A percentile compares a stretch with the other conserved stretches of the same genome.
phyloP scores from a whole-genome alignment of 768 basidiomycete species.

The Lyophyllum decastes region DNA sequence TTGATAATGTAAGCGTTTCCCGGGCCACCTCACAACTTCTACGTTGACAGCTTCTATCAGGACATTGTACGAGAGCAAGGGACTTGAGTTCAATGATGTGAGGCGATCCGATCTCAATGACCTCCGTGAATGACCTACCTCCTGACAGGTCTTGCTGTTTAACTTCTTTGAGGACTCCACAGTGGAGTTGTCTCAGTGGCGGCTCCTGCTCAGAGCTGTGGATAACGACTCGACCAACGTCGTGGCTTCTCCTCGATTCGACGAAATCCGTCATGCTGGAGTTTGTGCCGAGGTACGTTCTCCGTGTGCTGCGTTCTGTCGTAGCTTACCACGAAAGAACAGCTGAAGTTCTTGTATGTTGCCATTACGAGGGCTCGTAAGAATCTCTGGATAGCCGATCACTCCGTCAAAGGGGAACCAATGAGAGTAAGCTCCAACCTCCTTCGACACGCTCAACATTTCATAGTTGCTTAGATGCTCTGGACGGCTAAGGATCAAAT shows the following conservation, averaged over 20 bases:
- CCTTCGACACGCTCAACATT: background rate
- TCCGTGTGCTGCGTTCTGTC: background rate
- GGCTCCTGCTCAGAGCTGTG: constrained; percentile 50
- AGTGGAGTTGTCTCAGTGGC: constrained; percentile 55
- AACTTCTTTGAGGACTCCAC: constrained; percentile 74
- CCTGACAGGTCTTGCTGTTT: constrained; percentile 62
- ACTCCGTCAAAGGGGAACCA: constrained; percentile 53
- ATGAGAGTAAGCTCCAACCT: constrained; percentile 47
- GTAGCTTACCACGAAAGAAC: background rate
- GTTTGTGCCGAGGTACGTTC: constrained; percentile 57
- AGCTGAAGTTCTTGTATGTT: constrained; percentile 73
- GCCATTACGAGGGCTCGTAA: constrained; percentile 71
- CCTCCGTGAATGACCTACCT: background rate
- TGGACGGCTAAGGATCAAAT: constrained; percentile 51
- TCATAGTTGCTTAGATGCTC: constrained; percentile 37
- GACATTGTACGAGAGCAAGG: constrained; percentile 67
- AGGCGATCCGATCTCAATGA: constrained; percentile 1
- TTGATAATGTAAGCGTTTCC: constrained; percentile 52
- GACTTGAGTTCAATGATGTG: constrained; percentile 68
- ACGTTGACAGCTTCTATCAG: constrained; percentile 19
- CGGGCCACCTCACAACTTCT: background rate
- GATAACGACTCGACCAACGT: constrained; percentile 11
- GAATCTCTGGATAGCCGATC: constrained; percentile 71
- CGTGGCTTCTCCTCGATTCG: constrained; percentile 46
- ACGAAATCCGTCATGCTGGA: constrained; percentile 49